These are phyloP conservation scores for Globisporangium irregulare DNA, from an alignment of 352 stramenopile genomes.

Conservation along the genomic window DNA sequence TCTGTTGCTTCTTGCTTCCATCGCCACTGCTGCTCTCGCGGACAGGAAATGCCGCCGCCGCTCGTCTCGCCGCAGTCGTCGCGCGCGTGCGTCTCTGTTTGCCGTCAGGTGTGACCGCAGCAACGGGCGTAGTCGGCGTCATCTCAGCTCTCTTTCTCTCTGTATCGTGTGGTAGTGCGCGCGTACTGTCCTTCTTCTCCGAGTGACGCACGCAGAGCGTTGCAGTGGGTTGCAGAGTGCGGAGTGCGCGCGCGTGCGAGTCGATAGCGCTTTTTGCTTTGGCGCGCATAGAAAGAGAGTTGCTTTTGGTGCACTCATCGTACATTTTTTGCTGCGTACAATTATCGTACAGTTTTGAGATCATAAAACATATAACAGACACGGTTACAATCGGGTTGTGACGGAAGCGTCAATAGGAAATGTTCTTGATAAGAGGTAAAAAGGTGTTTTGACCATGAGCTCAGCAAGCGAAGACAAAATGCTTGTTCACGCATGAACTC, in stretches of 20 bases:
- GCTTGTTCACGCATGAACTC: too few relatives aligned
- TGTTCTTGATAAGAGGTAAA: too few relatives aligned
- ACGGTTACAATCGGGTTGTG: too few relatives aligned
- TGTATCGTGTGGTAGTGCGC: not conserved
- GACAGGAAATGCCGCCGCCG: not conserved
- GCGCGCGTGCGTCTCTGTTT: slow-evolving; percentile 16
- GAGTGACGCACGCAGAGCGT: not conserved
- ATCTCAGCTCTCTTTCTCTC: not conserved
- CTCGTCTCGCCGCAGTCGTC: slow-evolving; percentile 13
- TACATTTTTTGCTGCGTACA: not conserved
- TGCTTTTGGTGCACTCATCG: not conserved
- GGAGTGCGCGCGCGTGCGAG: not conserved
- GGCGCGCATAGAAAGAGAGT: not conserved
- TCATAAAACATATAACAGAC: too few relatives aligned
- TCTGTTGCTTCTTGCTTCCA: not conserved
- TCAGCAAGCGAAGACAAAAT: too few relatives aligned
- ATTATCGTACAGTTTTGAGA: too few relatives aligned
- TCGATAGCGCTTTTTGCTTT: not conserved
- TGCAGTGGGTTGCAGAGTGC: not conserved
- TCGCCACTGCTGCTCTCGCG: not conserved
- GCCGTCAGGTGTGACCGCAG: not conserved
- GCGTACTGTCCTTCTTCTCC: not conserved
- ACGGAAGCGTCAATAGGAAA: too few relatives aligned
- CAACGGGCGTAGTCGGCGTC: not conserved
- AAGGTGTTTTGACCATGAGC: too few relatives aligned